Conservation (phyloP, 2,329 filamentous ascomycete species). For the Calonectria pteridis region DNA sequence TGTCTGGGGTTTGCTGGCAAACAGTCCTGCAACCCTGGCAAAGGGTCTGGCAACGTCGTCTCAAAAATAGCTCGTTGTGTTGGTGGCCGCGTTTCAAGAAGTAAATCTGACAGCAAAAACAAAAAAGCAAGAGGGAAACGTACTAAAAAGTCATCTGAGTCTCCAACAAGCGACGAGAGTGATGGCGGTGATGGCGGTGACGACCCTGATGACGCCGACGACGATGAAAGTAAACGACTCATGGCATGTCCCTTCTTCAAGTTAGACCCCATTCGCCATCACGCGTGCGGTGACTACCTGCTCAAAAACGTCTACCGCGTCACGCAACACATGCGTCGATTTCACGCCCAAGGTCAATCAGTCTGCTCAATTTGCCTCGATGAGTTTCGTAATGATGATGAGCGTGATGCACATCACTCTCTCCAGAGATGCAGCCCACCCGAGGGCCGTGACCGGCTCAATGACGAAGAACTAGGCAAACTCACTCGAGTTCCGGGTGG, state of each 20-base stretch:
- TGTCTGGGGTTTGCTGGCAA: neutral
- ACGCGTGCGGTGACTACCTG: neutral
- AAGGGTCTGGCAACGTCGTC: neutral
- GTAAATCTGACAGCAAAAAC: neutral
- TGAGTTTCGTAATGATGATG: neutral
- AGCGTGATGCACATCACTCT: neutral
- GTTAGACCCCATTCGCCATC: neutral
- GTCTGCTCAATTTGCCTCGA: neutral
- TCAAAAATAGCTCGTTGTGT: neutral
- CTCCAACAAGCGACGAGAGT: neutral
- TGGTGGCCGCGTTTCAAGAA: neutral
- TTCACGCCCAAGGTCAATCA: neutral
- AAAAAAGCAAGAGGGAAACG: too few species aligned
- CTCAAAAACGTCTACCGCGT: neutral
- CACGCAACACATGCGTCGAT: neutral
- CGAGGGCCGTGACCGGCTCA: neutral
- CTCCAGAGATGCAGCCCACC: neutral
- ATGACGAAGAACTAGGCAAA: neutral
- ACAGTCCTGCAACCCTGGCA: neutral
- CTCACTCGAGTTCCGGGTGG: neutral
- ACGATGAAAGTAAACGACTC: neutral
- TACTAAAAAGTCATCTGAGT: neutral
- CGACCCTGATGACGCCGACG: neutral
- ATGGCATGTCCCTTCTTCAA: neutral
- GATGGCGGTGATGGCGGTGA: neutral